phyloP scores from a whole-genome alignment of 2,329 filamentous ascomycete species.

The Thelonectria blattea region DNA sequence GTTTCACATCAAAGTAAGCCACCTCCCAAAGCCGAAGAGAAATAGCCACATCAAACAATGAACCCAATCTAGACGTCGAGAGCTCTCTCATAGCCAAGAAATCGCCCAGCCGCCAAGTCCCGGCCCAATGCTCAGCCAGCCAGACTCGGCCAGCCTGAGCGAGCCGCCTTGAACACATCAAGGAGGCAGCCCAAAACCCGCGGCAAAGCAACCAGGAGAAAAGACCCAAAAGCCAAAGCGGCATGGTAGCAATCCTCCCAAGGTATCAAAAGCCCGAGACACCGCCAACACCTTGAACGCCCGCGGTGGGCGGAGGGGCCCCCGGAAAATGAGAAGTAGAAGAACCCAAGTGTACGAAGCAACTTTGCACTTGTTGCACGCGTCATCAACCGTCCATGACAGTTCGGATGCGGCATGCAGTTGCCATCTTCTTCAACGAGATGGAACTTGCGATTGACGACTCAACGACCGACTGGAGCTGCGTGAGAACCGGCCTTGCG shows the following conservation, averaged over 20 bases:
- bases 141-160: not conserved
- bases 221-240: conserved; percentile 2
- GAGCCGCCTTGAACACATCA: not conserved
- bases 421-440: not conserved
- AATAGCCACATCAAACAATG: not conserved
- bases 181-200: conserved; percentile 13
- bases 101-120: conserved; percentile 3
- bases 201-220: conserved; percentile 10
- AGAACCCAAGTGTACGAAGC: conserved; percentile 18
- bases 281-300: conserved; percentile 42
- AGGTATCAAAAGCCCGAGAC: conserved; percentile 43
- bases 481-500: not conserved
- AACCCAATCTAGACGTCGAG: conserved; percentile 4
- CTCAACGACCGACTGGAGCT: not conserved
- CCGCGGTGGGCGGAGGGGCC: conserved; percentile 28
- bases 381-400: conserved; percentile 10
- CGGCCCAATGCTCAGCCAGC: not conserved
- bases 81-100: conserved; percentile 14
- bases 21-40: not conserved
- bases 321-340: conserved; percentile 22
- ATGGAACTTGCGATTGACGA: not conserved
- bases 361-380: conserved; percentile 5
- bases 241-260: conserved; percentile 11
- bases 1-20: not conserved
- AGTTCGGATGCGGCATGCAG: conserved; percentile 1